Evolutionary conservation across 257 asterid species (phyloP), one percentile per base, ranked within the genome.

Genomic region (Ilex aquifolium): DNA sequence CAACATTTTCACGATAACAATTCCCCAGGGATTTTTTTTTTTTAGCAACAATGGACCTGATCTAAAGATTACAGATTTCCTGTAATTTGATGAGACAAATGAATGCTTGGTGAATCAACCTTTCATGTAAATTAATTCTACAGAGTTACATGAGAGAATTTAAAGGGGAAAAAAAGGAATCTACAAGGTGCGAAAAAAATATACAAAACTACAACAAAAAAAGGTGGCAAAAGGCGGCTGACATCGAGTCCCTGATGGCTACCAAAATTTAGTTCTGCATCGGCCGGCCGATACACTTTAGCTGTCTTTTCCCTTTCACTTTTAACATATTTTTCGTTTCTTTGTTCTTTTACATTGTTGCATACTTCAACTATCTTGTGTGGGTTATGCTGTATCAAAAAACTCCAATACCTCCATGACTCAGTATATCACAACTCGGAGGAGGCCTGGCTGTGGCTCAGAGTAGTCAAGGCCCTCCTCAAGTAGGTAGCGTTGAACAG

Each of bases 401-500:
- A 21, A 21, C 27, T 21, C 27, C 27, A 21, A 21, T 21, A 21
- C 27, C 27, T 21, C 27, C 27, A 21, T 21, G 27, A 21, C 64
- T 85, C 85, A 85, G 83, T 77, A 78, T 74, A 85, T 31, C 61
- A 83, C 79, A 57, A 88, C 94, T 36, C 88, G 91, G n/a, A 88
- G 88, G 66, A 88, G 95, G 74, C 95, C 95, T 8, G 97, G 85
- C 73, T 93, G 99, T 2, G 96, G 97, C 73, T 93, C 99, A 8
- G 97, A 77, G 75, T 72, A 93, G 62, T 82, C 91, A 6, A 93
- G 91, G 42, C 27, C 97, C 55, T 87, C 95, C 76, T 89, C 97
- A 42, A 93, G 87, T 65, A 93, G 85, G 86, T 87, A 90, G 16
- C 85, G 85, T 73, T 93, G 99, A 55, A 93, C 95, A 17, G 99